A percentile compares a stretch with the other conserved stretches of the same genome.
phyloP scores from a whole-genome alignment of 2,329 filamentous ascomycete species.

The Aspergillus floridensis region DNA sequence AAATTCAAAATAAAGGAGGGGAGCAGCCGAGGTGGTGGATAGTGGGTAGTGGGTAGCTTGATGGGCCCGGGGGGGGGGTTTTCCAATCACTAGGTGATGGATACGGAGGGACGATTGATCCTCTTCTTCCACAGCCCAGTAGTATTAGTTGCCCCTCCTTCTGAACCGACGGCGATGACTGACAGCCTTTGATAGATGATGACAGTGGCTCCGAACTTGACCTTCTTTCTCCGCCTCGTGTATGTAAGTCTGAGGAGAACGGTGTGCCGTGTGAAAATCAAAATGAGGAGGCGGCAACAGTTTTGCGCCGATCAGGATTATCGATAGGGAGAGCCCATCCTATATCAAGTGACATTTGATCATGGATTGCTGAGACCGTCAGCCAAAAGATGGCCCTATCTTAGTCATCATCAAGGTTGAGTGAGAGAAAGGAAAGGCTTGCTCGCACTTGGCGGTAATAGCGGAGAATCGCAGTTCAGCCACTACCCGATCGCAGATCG shows the following conservation, averaged over 20 bases:
- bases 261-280: not conserved
- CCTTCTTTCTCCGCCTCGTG: not conserved
- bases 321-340: not conserved
- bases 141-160: not conserved
- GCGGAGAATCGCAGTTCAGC: conserved; percentile 6
- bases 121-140: not conserved
- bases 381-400: not conserved
- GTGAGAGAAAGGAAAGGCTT: not conserved
- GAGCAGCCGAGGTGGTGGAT: not conserved
- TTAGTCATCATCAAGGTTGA: not conserved
- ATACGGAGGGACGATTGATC: not conserved
- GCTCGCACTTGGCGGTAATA: conserved; percentile 4
- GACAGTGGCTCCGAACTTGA: not conserved
- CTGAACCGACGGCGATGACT: not conserved
- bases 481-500: conserved; percentile 17
- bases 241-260: not conserved
- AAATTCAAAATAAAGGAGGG: not conserved
- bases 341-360: not conserved
- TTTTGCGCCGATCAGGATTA: not conserved
- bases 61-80: not conserved
- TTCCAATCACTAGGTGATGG: not conserved
- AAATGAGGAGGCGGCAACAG: not conserved
- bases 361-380: not conserved
- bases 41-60: not conserved
- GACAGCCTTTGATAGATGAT: not conserved